These are phyloP conservation scores for Alternaria longipes DNA, from an alignment of 2,329 filamentous ascomycete species.

Conservation along the genomic window DNA sequence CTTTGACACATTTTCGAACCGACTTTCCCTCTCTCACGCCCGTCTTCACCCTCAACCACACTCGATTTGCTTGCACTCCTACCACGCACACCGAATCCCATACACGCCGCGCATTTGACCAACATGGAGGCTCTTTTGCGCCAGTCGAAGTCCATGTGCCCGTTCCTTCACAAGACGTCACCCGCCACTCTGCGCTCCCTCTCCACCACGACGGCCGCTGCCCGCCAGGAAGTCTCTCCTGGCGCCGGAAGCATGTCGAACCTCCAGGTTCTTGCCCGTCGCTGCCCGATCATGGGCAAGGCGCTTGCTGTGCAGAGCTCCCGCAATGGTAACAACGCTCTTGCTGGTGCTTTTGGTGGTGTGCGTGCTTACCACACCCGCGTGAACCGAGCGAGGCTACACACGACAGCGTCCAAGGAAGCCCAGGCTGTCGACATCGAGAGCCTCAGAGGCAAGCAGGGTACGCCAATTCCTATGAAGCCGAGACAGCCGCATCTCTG, in stretches of 20 bases:
- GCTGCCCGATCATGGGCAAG: conserved; percentile 99
- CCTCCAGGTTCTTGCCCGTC: conserved; percentile 89
- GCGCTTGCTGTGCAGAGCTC: conserved; percentile 84
- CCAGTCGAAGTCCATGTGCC: conserved; percentile 96
- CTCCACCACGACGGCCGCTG: conserved; percentile 75
- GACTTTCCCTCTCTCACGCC: conserved; percentile 8
- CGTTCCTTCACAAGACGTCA: conserved; percentile 94
- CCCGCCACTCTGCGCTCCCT: conserved; percentile 90
- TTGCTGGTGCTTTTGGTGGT: conserved; percentile 61
- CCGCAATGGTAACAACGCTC: conserved; percentile 57
- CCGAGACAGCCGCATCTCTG: neutral
- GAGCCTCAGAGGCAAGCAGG: conserved; percentile 48
- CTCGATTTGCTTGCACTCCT: neutral
- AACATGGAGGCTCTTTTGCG: conserved; percentile 92
- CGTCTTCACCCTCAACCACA: neutral
- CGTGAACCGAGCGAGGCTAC: conserved; percentile 75
- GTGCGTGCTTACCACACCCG: conserved; percentile 59
- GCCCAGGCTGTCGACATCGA: conserved; percentile 76
- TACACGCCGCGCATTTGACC: conserved; percentile 26
- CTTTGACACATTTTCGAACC: conserved; percentile 22
- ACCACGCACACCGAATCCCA: neutral
- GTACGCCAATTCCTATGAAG: conserved; percentile 44
- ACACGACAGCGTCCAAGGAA: conserved; percentile 80
- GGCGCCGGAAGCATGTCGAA: conserved; percentile 96
- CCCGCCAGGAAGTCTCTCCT: conserved; percentile 71